Base-by-base conservation (phyloP, 2,329 filamentous ascomycete genomes). In the Rosellinia necatrix region DNA sequence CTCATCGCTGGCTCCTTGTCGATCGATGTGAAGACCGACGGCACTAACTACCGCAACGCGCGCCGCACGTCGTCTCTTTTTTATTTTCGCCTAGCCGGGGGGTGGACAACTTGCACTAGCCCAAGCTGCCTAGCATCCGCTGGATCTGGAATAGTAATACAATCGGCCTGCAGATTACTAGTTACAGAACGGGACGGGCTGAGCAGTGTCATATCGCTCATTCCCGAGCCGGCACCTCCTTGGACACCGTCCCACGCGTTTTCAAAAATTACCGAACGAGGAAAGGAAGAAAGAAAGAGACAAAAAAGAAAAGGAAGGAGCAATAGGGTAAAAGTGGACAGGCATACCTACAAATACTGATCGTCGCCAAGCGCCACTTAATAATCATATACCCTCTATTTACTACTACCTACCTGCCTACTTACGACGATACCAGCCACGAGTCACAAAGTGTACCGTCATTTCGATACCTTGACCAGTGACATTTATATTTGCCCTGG, bases 151-250 rank as follows among this genome's bases (percentile, higher is more conserved):
- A 21, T 55, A 55, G 51, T 61, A 61, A 41, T 61, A 58, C 34
- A 51, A 35, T 37, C 32, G 42, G 6, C 49, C 37, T 59, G 37
- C 54, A 48, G 54, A 60, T 60, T 60, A 60, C 58, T 58, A 49
- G 47, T 43, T 38, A 38, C 38, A 24, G 38, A 38, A 49, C 15
- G 48, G 40, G 44, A 43, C 44, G 37, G 32, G 37, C 44, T 24
- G 17, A 32, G 19, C 24, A 49, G 35, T 37, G 41, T 44, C 55
- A 58, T 34, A 34, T 40, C 50, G 44, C 49, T 25, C 44, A n/a
- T n/a, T n/a, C 43, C 38, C 34, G 15, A 35, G 32, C 25, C 35
- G 34, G 41, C 38, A 49, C 42, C 43, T 42, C 30, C 43, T 53
- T 44, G 38, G 21, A 38, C n/a, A n/a, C 40, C 15, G 21, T 38